Percentiles rank a stretch among this genome's conserved stretches.
phyloP scores from a whole-genome alignment of 2,329 filamentous ascomycete genomes.

The Penicillium sp. region DNA sequence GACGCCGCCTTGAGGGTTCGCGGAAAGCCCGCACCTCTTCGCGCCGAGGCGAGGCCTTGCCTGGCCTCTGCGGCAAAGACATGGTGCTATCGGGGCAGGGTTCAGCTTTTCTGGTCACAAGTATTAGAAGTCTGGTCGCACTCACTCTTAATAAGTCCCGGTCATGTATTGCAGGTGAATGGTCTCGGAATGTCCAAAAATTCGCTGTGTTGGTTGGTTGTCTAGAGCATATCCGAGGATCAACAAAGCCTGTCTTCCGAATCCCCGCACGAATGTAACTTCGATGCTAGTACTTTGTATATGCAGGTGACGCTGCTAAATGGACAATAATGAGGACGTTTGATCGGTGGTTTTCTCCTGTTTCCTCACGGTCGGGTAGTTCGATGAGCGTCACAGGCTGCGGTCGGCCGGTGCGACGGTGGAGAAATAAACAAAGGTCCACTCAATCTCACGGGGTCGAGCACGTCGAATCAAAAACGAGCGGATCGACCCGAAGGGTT shows the following conservation, averaged over 20 bases:
- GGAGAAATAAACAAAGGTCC: slow-evolving; percentile 8
- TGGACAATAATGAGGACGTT: neutral
- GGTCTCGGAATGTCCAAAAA: neutral
- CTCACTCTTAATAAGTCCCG: slow-evolving; percentile 9
- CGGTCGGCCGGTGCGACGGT: slow-evolving; percentile 26
- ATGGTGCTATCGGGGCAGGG: slow-evolving; percentile 29
- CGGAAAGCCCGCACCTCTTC: slow-evolving; percentile 62
- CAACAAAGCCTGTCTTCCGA: neutral
- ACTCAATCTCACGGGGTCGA: neutral
- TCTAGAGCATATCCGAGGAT: slow-evolving; percentile 13
- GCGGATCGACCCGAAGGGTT: neutral
- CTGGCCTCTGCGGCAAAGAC: slow-evolving; percentile 63
- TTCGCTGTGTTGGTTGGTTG: neutral
- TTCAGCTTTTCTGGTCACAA: neutral
- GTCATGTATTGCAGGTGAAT: slow-evolving; percentile 6
- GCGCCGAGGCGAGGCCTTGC: slow-evolving; percentile 60
- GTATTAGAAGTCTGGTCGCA: neutral
- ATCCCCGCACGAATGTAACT: neutral
- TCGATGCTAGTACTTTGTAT: neutral
- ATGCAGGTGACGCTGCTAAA: neutral
- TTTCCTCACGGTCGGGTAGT: no score
- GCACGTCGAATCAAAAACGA: slow-evolving; percentile 1
- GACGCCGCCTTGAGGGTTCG: slow-evolving; percentile 67
- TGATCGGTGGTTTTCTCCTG: neutral
- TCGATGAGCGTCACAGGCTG: neutral